Evolutionary conservation across 768 basidiomycete genomes (phyloP).

Genomic region (Mycena vulgaris): DNA sequence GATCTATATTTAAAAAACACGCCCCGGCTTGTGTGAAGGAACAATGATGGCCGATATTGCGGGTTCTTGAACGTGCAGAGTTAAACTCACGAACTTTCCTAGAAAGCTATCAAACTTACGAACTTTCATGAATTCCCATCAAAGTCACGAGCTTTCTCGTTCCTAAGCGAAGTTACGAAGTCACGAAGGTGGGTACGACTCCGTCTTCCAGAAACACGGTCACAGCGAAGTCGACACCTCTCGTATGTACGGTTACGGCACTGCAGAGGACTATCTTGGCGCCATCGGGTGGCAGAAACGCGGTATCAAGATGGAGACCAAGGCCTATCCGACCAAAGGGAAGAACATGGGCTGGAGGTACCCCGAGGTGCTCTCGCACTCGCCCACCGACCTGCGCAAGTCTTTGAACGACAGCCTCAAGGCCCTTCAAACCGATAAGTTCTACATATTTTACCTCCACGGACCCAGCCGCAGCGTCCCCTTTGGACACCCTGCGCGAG

Average conservation of each 20-base stretch:
- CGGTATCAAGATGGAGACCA: slow-evolving; percentile 62
- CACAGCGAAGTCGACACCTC: slow-evolving; percentile 56
- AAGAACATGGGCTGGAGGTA: slow-evolving; percentile 17
- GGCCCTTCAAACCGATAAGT: slow-evolving; percentile 58
- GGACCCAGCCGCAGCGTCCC: slow-evolving; percentile 63
- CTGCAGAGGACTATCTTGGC: slow-evolving; percentile 52
- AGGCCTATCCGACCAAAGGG: slow-evolving; percentile 56
- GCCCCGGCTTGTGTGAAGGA: no score
- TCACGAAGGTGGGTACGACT: no score
- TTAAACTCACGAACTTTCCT: no score
- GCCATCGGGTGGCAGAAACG: slow-evolving; percentile 58
- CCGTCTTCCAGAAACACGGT: slow-evolving; percentile 61
- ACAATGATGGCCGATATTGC: no score
- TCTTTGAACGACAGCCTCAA: slow-evolving; percentile 55
- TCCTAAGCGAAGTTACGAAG: no score
- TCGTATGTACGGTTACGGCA: slow-evolving; percentile 29
- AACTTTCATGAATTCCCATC: no score
- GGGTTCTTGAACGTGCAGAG: no score
- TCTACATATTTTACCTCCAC: slow-evolving; percentile 57
- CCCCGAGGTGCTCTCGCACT: slow-evolving; percentile 13
- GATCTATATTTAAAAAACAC: no score
- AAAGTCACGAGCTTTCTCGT: no score
- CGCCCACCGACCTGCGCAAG: slow-evolving; percentile 36
- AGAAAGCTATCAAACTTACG: no score
- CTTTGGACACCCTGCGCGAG: slow-evolving; percentile 59